Base-by-base conservation (phyloP, 164 flowering plant genomes). In the Vitis labrusca region DNA sequence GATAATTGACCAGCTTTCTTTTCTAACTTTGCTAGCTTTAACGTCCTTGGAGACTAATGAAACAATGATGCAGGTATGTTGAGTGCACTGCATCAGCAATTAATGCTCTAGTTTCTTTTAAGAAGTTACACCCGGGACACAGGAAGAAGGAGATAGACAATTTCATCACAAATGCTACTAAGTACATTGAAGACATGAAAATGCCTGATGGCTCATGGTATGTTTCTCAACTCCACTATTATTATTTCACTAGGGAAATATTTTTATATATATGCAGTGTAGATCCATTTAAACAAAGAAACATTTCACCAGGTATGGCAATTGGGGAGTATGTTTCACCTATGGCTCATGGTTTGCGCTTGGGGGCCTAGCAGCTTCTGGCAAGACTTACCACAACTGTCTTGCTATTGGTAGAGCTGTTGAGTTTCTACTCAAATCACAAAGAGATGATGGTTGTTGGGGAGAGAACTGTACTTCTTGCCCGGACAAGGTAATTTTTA, bases 301-400 rank as follows among this genome's bases (percentile, higher is more conserved):
- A 8, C 59, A 55, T n/a, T 52, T 19, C 4, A 37, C 16, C 17
- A 78, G 78, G 81, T 76, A 79, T 32, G 82, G 83, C 51, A 75
- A 72, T n/a, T 85, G 88, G 84, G 86, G 86, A 47, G 65, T 85
- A 44, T 85, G 86, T 61, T 84, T 78, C 77, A 82, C 68, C 8
- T 85, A 85, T 52, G 82, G 86, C 1, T 67, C 86, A 48, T 17
- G 17, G 17, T 17, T 17, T 17, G 17, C 17, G 0, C 17, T 17
- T 17, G 17, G 17, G 17, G 17, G 17, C 17, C 17, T 17, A 17
- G 0, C 17, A 17, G 17, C 17, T 17, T 0, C 17, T 17, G 17
- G 17, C 7, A 80, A 73, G 73, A 82, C 72, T 17, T 85, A 77
- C 63, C 0, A 72, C 14, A 78, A 75, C 15, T 74, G 78, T 61